Evolutionary conservation across 225 moss, liverwort and hornwort species (phyloP).

Genomic region (Pseudisothecium myosuroides): DNA sequence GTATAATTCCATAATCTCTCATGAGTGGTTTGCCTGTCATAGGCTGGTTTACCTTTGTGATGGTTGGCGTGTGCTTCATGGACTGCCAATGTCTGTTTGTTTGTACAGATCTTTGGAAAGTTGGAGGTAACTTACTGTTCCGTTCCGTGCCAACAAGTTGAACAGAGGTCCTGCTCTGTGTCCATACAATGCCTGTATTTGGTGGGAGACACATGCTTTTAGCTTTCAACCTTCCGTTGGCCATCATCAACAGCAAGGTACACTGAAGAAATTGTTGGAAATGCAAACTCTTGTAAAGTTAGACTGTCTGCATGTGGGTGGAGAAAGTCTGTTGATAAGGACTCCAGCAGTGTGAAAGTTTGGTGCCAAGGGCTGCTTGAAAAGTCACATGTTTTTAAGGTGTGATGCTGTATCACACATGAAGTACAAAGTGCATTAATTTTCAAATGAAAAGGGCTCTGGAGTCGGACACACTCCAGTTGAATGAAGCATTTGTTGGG

Average conservation of each 20-base stretch:
- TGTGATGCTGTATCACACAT: too few species aligned
- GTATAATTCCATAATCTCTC: background rate
- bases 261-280: background rate
- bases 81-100: background rate
- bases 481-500: rapidly evolving
- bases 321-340: background rate
- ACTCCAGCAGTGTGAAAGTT: background rate
- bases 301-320: background rate
- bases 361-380: background rate
- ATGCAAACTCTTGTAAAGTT: background rate
- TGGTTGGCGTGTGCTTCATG: background rate
- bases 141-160: background rate
- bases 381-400: background rate
- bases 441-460: too few species aligned
- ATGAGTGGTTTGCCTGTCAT: background rate
- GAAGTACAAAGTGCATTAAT: too few species aligned
- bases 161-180: background rate
- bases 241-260: background rate
- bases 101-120: background rate
- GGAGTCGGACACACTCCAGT: too few species aligned
- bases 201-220: background rate
- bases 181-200: background rate
- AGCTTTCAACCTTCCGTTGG: background rate
- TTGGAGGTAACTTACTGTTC: background rate
- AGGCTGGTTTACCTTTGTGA: background rate